Percentiles rank a stretch among this genome's conserved stretches.
These are phyloP conservation scores for Trichoderma sp. DNA, from an alignment of 2,329 filamentous ascomycete genomes.

Conservation along the genomic window DNA sequence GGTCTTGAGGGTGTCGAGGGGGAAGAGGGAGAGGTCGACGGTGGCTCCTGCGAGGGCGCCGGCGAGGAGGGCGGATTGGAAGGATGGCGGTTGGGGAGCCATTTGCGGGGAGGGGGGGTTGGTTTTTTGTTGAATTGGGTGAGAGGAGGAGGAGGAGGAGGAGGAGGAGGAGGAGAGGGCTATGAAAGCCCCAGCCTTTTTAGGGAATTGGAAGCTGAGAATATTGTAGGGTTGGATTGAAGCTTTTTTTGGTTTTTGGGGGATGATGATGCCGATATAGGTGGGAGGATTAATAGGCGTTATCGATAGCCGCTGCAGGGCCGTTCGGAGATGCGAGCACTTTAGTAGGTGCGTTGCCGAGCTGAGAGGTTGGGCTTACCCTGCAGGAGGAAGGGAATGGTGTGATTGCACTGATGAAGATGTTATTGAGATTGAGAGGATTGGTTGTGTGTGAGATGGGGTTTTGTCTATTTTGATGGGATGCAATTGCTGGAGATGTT, in stretches of 20 bases:
- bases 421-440: neutral
- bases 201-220: no score
- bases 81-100: slow-evolving; percentile 36
- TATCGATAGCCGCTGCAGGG: slow-evolving; percentile 15
- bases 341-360: neutral
- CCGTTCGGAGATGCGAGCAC: slow-evolving; percentile 16
- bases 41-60: slow-evolving; percentile 91
- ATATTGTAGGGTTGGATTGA: no score
- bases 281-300: neutral
- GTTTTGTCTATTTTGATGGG: neutral
- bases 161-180: slow-evolving; percentile 10
- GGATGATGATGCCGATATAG: neutral
- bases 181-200: slow-evolving; percentile 17
- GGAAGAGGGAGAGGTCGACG: slow-evolving; percentile 94
- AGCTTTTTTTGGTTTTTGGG: neutral
- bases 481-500: neutral
- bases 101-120: slow-evolving; percentile 13
- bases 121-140: neutral
- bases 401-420: neutral
- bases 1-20: slow-evolving; percentile 98
- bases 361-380: neutral
- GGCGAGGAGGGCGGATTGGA: slow-evolving; percentile 65
- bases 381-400: neutral
- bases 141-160: neutral
- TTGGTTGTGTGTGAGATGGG: neutral